Conservation (phyloP, 805 yeast genomes). For the Candida boleticola region DNA sequence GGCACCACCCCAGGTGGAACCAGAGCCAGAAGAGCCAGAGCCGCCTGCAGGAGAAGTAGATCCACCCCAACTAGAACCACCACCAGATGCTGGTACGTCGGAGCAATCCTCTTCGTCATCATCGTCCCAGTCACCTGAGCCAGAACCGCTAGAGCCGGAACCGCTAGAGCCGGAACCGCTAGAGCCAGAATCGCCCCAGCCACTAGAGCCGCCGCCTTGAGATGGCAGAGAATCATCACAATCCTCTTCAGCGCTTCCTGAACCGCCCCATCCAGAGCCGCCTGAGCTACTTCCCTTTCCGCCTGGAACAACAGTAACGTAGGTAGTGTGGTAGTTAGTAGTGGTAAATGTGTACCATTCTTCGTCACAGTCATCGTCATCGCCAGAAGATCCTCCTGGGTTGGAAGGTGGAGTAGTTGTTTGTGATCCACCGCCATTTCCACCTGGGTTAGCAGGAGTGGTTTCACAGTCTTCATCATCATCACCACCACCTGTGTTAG, state of each 20-base stretch:
- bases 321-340: background rate
- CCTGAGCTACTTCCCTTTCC: background rate
- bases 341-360: background rate
- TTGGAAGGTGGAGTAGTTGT: background rate
- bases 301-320: background rate
- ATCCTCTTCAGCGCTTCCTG: conserved; percentile 13
- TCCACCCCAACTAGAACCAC: background rate
- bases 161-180: conserved; percentile 3
- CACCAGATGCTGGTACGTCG: background rate
- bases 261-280: conserved; percentile 1
- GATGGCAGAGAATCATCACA: conserved; percentile 5
- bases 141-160: conserved; percentile 12
- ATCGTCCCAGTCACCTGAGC: conserved; percentile 10
- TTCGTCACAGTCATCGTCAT: background rate
- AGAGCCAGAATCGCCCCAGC: conserved; percentile 6
- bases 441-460: conserved; percentile 1
- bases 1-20: conserved; percentile 1
- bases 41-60: conserved; percentile 3
- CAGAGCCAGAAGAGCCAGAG: conserved; percentile 4
- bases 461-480: no score
- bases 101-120: conserved; percentile 6
- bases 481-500: no score
- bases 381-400: background rate
- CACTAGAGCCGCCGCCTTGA: conserved; percentile 1
- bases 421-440: conserved; percentile 1